Evolutionary conservation across 352 stramenopile species (phyloP).

Genomic region (Achlya hypogyna): DNA sequence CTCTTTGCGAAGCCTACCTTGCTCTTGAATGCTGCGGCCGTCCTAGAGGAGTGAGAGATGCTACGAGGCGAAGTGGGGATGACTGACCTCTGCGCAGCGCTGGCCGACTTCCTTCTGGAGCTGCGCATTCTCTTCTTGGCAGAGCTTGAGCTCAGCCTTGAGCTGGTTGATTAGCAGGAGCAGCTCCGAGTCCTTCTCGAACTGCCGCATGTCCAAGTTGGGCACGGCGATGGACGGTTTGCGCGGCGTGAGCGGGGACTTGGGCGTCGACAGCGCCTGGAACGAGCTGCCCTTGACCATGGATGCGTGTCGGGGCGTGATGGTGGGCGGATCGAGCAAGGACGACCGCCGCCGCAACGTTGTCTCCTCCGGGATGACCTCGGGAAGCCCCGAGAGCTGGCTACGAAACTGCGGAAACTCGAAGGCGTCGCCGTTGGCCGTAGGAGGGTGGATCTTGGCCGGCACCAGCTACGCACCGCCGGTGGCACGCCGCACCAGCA

Average conservation of each 20-base stretch:
- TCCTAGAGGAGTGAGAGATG: no score
- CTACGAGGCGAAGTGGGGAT: no score
- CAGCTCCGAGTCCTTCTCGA: neutral
- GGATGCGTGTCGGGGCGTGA: neutral
- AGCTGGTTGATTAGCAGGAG: slow-evolving; percentile 7
- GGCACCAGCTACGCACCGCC: no score
- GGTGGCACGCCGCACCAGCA: neutral
- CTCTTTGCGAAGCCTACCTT: neutral
- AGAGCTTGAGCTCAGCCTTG: neutral
- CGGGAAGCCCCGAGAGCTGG: neutral
- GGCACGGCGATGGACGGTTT: neutral
- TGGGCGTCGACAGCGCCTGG: neutral
- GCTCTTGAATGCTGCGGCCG: neutral
- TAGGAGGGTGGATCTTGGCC: neutral
- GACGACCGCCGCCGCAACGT: neutral
- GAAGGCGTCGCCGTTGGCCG: neutral
- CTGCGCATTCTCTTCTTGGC: neutral
- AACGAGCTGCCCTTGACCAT: neutral
- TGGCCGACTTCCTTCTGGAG: neutral
- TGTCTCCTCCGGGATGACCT: neutral
- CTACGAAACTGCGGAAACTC: neutral
- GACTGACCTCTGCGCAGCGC: no score
- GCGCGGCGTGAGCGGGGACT: neutral
- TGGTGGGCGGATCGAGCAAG: neutral
- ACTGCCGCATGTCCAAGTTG: neutral